These are phyloP conservation scores for Suaeda aralocaspica DNA, from an alignment of 148 eudicot species.

Conservation along the genomic window DNA sequence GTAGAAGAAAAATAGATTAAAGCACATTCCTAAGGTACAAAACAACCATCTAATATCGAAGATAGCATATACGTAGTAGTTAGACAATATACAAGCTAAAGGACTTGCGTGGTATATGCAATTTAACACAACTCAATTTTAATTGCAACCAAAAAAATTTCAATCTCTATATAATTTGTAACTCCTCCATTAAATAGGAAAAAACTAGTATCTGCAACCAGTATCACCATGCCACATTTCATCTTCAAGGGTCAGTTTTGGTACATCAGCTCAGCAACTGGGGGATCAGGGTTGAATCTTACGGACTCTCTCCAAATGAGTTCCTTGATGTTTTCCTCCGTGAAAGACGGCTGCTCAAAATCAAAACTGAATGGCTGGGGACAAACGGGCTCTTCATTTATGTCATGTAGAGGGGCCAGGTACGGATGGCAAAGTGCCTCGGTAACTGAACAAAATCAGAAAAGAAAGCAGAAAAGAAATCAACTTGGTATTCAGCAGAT, in stretches of 20 bases:
- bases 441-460: conserved; percentile 32
- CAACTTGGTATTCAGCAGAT: background rate
- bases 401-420: conserved; percentile 84
- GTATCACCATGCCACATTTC: background rate
- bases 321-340: conserved; percentile 85
- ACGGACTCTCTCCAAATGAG: conserved; percentile 88
- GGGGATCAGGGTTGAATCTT: conserved; percentile 68
- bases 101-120: background rate
- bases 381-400: conserved; percentile 83
- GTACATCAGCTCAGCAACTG: conserved; percentile 27
- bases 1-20: background rate
- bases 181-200: background rate
- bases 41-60: background rate
- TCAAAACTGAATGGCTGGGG: conserved; percentile 76
- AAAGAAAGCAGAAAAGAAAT: background rate
- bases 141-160: background rate
- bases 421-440: conserved; percentile 75
- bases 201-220: background rate
- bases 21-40: background rate
- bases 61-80: background rate
- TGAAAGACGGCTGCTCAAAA: conserved; percentile 90
- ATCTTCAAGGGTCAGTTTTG: background rate
- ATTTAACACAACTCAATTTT: conserved; percentile 2
- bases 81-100: background rate
- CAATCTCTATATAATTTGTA: background rate